Base-by-base conservation (phyloP, 2,329 filamentous ascomycete genomes). In the Scorias spongiosa region DNA sequence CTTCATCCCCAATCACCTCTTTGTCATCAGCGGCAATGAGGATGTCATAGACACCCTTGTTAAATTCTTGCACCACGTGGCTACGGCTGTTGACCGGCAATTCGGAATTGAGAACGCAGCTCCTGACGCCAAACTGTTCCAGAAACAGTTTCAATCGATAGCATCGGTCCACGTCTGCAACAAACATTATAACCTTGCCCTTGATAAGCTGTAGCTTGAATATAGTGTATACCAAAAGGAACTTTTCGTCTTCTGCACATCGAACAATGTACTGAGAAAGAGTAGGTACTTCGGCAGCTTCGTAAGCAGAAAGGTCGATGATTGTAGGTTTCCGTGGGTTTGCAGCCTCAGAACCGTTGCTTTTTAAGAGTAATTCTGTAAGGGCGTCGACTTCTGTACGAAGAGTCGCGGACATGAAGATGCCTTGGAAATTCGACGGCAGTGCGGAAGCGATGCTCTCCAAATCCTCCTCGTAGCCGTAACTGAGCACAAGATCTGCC, bases 181-280 rank as follows among this genome's bases (percentile, higher is more conserved):
- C 87, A 52, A 87, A 87, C 40, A 86, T 75, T 42, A 86, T 82
- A 46, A 82, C 83, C 63, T 96, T 96, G 50, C 91, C 91, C 62
- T 89, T 93, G 58, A 98, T 81, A 42, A 96, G 69, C 60, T 91
- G 84, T 10, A 96, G 74, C 67, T 94, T 94, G 69, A 95, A 93
- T 58, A 96, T 89, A 47, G 94, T 83, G 57, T 94, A 96, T 14
- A 82, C 78, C 38, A 98, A 67, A 32, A 98, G 67, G 57, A 96
- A 98, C 60, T 98, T 98, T 56, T 96, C 91, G 52, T 96, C 89
- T 64, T 98, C 91, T n/a, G 77, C 85, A 53, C 87, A 93, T 73
- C 80, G 86, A 51, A 95, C 83, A 28, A 88, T 78, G 57, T 87
- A 94, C 65, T 96, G 91, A 44, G 79, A 84, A 26, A 96, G 74